Conservation (phyloP, 2,329 filamentous ascomycete genomes). For the Botrytis fragariae region DNA sequence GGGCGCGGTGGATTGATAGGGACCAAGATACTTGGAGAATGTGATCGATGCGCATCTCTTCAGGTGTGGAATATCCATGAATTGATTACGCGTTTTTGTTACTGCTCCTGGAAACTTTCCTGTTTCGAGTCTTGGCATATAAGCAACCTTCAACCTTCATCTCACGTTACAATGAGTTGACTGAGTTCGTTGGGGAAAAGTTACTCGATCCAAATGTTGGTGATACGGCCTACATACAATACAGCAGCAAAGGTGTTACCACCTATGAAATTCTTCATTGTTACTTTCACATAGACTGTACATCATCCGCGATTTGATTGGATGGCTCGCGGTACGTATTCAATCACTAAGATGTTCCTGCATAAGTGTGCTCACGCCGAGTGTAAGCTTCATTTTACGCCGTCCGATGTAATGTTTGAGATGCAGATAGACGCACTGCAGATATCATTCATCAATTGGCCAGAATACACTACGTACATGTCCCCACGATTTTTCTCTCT, state of each 20-base stretch:
- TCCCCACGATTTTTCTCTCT: background rate
- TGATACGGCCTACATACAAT: background rate
- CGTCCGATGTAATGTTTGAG: background rate
- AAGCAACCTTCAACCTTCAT: background rate
- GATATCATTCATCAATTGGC: background rate
- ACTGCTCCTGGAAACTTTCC: background rate
- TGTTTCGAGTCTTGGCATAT: background rate
- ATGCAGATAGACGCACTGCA: background rate
- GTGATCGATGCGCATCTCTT: background rate
- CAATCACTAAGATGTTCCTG: background rate
- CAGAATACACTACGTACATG: background rate
- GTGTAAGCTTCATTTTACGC: background rate
- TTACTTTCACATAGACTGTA: background rate
- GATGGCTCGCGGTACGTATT: background rate
- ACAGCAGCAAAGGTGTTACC: background rate
- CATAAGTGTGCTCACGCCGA: conserved; percentile 3
- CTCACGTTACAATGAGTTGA: background rate
- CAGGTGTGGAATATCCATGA: background rate
- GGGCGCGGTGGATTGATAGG: background rate
- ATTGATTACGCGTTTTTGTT: background rate
- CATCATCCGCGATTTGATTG: background rate
- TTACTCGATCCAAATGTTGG: conserved; percentile 3
- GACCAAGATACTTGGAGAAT: background rate
- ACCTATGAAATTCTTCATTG: background rate
- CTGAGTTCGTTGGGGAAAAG: background rate